Evolutionary conservation across 2,329 filamentous ascomycete species (phyloP).

Genomic region (Botryotinia globosa): DNA sequence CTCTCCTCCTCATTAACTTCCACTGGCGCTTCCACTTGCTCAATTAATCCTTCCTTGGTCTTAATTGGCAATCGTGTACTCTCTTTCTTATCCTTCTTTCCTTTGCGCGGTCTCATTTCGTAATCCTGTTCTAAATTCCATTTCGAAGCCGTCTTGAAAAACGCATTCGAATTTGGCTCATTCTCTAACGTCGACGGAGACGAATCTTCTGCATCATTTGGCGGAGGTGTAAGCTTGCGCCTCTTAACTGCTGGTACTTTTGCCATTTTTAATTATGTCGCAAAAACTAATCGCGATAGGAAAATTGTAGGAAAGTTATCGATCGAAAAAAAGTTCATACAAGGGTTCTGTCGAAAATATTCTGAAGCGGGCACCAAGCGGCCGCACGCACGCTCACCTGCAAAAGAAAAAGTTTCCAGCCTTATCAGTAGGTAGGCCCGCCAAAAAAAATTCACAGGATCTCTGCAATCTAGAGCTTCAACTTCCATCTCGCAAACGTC

Average conservation of each 20-base stretch:
- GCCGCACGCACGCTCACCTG: background rate
- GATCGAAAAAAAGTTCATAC: conserved; percentile 12
- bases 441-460: conserved; percentile 30
- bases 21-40: conserved; percentile 54
- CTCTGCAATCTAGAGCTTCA: conserved; percentile 21
- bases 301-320: conserved; percentile 19
- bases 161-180: conserved; percentile 41
- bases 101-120: conserved; percentile 73
- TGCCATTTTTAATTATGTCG: conserved; percentile 31
- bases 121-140: conserved; percentile 95
- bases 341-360: conserved; percentile 18
- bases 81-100: conserved; percentile 67
- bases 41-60: conserved; percentile 71
- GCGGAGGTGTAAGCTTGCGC: conserved; percentile 55
- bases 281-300: conserved; percentile 11
- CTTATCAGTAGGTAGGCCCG: conserved; percentile 16
- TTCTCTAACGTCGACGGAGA: conserved; percentile 36
- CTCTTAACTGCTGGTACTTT: conserved; percentile 47
- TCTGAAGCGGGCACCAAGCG: conserved; percentile 24
- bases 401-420: conserved; percentile 15
- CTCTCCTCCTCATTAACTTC: conserved; percentile 57
- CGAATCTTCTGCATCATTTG: conserved; percentile 46
- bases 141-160: conserved; percentile 70
- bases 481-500: conserved; percentile 7
- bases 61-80: conserved; percentile 80